Evolutionary conservation across 129 eudicot species (phyloP).

Genomic region (Lactuca sativa): DNA sequence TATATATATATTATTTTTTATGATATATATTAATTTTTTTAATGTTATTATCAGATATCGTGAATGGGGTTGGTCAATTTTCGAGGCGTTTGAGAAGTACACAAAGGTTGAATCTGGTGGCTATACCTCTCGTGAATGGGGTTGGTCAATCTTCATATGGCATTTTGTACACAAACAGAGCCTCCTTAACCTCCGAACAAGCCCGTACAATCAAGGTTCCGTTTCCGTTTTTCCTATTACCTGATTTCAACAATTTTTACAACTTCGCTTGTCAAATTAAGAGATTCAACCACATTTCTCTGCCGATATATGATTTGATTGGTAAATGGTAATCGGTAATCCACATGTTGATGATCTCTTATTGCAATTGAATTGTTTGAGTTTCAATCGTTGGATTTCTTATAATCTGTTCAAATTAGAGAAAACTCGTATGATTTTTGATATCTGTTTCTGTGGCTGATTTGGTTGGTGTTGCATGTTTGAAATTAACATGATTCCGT

Average conservation of each 20-base stretch:
- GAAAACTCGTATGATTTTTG: neutral
- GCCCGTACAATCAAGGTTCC: constrained; percentile 67
- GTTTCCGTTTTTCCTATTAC: neutral
- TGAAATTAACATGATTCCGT: no score
- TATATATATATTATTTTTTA: constrained; percentile 1
- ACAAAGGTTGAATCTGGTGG: constrained; percentile 92
- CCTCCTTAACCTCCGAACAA: constrained; percentile 67
- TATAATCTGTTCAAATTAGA: neutral
- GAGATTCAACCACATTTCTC: neutral
- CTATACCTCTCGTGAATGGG: constrained; percentile 62
- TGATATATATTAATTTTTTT: neutral
- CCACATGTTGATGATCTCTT: neutral
- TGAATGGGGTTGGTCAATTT: constrained; percentile 96
- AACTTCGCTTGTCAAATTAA: neutral
- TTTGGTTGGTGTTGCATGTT: no score
- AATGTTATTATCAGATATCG: constrained; percentile 61
- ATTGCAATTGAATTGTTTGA: constrained; percentile 6
- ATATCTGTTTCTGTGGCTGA: no score
- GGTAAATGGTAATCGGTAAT: no score
- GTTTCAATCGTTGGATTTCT: neutral
- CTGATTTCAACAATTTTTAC: neutral
- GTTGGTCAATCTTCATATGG: no score
- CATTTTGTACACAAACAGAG: constrained; percentile 26
- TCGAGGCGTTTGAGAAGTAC: constrained; percentile 90
- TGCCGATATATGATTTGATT: neutral